Evolutionary conservation across 2,329 filamentous ascomycete species (phyloP).

Genomic region (Raffaelea ambrosiae): DNA sequence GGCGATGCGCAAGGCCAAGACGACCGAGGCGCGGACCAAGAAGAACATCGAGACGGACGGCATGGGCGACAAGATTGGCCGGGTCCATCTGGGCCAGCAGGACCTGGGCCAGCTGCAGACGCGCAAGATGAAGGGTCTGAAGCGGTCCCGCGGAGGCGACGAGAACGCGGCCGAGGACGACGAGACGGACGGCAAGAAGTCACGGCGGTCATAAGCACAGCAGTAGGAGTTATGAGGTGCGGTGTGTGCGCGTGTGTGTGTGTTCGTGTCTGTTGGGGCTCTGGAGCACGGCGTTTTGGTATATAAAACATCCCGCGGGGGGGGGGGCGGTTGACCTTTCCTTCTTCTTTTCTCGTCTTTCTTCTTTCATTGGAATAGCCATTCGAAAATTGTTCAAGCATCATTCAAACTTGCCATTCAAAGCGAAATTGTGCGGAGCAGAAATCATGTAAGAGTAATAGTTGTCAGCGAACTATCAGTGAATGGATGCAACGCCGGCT

Average conservation of each 20-base stretch:
- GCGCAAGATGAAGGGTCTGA: conserved; percentile 98
- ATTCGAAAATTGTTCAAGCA: too few species aligned
- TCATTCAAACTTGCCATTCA: too few species aligned
- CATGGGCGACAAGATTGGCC: conserved; percentile 93
- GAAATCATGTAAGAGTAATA: too few species aligned
- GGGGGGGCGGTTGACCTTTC: too few species aligned
- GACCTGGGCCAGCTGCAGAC: conserved; percentile 84
- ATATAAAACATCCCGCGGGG: too few species aligned
- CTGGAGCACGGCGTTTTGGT: conserved; percentile 2
- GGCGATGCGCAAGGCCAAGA: conserved; percentile 78
- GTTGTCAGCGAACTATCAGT: too few species aligned
- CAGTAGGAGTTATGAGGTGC: not conserved
- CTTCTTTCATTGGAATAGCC: too few species aligned
- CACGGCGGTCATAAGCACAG: conserved; percentile 20
- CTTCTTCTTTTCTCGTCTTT: too few species aligned
- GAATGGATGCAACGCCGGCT: too few species aligned
- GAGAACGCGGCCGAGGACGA: conserved; percentile 23
- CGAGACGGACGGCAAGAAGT: conserved; percentile 34
- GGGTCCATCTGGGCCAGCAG: conserved; percentile 85
- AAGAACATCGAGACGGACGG: conserved; percentile 92
- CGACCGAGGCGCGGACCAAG: conserved; percentile 69
- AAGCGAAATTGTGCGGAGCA: too few species aligned
- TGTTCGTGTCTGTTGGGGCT: too few species aligned
- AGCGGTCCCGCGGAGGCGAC: conserved; percentile 60
- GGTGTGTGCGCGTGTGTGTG: conserved; percentile 2